These are phyloP conservation scores for Septoria petroselini DNA, from an alignment of 2,329 filamentous ascomycete genomes.

Conservation along the genomic window DNA sequence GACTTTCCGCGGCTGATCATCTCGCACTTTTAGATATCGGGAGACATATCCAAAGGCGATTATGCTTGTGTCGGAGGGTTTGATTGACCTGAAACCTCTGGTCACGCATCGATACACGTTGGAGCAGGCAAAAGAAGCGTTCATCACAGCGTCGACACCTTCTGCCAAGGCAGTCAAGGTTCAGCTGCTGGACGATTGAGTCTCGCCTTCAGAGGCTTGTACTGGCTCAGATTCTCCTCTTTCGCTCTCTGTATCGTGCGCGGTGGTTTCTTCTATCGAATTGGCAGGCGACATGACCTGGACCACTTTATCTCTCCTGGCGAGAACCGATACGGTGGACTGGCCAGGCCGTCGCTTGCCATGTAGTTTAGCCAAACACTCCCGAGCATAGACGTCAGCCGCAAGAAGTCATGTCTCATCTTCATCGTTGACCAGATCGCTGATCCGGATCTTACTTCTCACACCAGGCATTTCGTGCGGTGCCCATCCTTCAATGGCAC, in stretches of 20 bases:
- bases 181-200: conserved; percentile 34
- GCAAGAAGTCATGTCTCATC: conserved; percentile 18
- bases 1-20: conserved; percentile 4
- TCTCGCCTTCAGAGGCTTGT: not conserved
- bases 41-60: conserved; percentile 45
- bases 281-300: not conserved
- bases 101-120: conserved; percentile 41
- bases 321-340: not conserved
- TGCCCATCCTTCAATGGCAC: conserved; percentile 34
- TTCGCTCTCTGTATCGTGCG: not conserved
- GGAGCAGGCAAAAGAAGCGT: conserved; percentile 40
- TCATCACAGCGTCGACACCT: conserved; percentile 40
- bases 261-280: not conserved
- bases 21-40: conserved; percentile 30
- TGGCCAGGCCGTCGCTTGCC: not conserved
- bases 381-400: conserved; percentile 11
- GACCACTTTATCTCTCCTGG: not conserved
- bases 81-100: conserved; percentile 41
- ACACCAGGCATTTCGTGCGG: conserved; percentile 32
- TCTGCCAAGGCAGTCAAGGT: conserved; percentile 39
- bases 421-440: conserved; percentile 31
- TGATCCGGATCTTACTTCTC: conserved; percentile 32
- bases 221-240: not conserved
- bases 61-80: conserved; percentile 40
- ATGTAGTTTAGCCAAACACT: not conserved